Evolutionary conservation across 2,329 filamentous ascomycete species (phyloP).

Genomic region (Huntiella abstrusa): DNA sequence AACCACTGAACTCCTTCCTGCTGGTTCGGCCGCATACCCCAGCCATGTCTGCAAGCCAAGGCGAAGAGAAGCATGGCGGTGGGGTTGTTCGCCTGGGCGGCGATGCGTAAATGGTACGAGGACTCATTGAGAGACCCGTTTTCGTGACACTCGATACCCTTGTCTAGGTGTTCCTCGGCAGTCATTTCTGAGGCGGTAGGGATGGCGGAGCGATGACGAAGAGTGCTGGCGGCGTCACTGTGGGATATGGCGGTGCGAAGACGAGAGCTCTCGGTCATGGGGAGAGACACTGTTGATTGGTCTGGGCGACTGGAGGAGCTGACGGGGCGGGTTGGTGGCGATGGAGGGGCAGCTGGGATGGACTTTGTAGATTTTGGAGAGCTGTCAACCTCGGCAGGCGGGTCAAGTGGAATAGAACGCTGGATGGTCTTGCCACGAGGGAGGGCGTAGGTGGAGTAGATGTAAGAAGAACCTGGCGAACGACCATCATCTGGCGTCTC

Average conservation of each 20-base stretch:
- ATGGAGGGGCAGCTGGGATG: slow-evolving; percentile 32
- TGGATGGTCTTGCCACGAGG: slow-evolving; percentile 68
- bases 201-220: slow-evolving; percentile 25
- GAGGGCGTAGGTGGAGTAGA: slow-evolving; percentile 67
- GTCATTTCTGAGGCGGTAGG: slow-evolving; percentile 50
- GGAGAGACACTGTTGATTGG: slow-evolving; percentile 16
- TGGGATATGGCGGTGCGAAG: slow-evolving; percentile 28
- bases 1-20: slow-evolving; percentile 83
- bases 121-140: slow-evolving; percentile 77
- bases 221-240: slow-evolving; percentile 36
- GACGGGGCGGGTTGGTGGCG: slow-evolving; percentile 40
- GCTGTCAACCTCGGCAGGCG: slow-evolving; percentile 29
- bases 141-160: slow-evolving; percentile 80
- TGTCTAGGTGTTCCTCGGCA: slow-evolving; percentile 72
- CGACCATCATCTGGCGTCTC: slow-evolving; percentile 23
- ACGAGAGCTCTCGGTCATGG: slow-evolving; percentile 20
- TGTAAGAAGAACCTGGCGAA: slow-evolving; percentile 47
- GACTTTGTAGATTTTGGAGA: slow-evolving; percentile 8
- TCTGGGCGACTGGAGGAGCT: slow-evolving; percentile 28
- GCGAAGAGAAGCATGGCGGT: slow-evolving; percentile 95
- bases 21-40: slow-evolving; percentile 91
- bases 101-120: slow-evolving; percentile 84
- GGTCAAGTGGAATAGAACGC: slow-evolving; percentile 41
- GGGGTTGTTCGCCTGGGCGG: slow-evolving; percentile 67
- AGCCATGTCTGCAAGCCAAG: slow-evolving; percentile 84